phyloP scores from a whole-genome alignment of 352 stramenopile genomes.

The Phytophthora crassamura region DNA sequence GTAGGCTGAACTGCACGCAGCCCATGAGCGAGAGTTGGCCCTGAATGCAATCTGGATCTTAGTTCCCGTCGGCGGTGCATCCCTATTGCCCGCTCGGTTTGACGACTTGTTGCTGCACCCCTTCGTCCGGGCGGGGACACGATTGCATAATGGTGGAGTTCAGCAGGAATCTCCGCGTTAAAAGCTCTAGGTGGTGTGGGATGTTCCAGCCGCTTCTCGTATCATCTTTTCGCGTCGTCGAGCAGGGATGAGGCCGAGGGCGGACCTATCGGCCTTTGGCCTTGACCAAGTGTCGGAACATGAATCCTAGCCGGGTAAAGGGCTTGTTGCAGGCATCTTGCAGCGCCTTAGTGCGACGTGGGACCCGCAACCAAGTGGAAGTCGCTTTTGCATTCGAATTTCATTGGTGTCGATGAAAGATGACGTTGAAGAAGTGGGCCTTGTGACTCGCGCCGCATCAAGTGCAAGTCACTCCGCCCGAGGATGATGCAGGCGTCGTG shows the following conservation, averaged over 20 bases:
- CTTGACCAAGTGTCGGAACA: neutral
- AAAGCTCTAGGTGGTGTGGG: neutral
- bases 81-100: slow-evolving; percentile 4
- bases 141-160: slow-evolving; percentile 15
- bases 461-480: slow-evolving; percentile 1
- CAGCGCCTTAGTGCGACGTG: slow-evolving; percentile 31
- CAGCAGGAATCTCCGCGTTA: slow-evolving; percentile 18
- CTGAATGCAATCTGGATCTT: slow-evolving; percentile 9
- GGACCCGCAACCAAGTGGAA: slow-evolving; percentile 8
- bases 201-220: neutral
- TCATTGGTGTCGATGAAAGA: slow-evolving; percentile 36
- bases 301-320: slow-evolving; percentile 22
- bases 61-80: neutral
- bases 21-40: slow-evolving; percentile 19
- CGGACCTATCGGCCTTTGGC: too few relatives aligned
- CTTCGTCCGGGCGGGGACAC: slow-evolving; percentile 6
- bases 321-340: slow-evolving; percentile 6
- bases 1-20: neutral
- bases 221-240: slow-evolving; percentile 7
- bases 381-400: slow-evolving; percentile 26
- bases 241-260: neutral
- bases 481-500: neutral
- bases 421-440: slow-evolving; percentile 14
- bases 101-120: neutral
- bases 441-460: neutral